These are phyloP conservation scores for Boletus rubroflammeus DNA, from an alignment of 768 basidiomycete species.

Conservation along the genomic window DNA sequence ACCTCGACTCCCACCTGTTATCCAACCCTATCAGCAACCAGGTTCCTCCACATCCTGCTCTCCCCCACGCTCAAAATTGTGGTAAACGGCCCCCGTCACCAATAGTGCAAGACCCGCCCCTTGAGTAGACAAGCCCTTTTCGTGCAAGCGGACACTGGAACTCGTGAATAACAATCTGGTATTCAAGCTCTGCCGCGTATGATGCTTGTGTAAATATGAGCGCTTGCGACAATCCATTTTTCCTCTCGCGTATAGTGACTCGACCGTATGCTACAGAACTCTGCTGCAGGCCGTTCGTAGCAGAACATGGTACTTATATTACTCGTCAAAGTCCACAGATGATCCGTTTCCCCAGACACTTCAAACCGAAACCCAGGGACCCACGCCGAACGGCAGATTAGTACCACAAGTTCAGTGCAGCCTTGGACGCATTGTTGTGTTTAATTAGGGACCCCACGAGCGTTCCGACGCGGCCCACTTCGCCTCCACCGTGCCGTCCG, in stretches of 20 bases:
- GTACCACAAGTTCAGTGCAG: neutral
- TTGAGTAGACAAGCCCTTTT: conserved; percentile 23
- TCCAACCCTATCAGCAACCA: neutral
- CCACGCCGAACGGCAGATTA: neutral
- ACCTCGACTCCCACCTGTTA: neutral
- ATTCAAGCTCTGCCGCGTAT: neutral
- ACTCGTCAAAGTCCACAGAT: neutral
- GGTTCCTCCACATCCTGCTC: too few species aligned
- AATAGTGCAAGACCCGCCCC: conserved; percentile 16
- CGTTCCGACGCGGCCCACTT: neutral
- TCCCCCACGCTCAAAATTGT: too few species aligned
- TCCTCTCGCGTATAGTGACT: neutral
- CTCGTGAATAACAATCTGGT: neutral
- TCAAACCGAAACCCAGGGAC: neutral
- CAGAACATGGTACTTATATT: neutral
- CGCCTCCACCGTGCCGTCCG: neutral
- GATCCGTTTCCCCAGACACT: neutral
- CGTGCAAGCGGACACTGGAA: conserved; percentile 4
- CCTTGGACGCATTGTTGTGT: neutral
- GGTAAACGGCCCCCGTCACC: neutral
- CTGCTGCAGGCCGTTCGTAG: neutral
- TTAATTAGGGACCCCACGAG: neutral
- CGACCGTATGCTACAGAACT: neutral
- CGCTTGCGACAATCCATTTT: neutral
- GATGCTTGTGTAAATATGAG: neutral